Evolutionary conservation across 805 yeast genomes (phyloP), one percentile per base, ranked within the genome.

Genomic region (Cyberlindnera xylosilytica): DNA sequence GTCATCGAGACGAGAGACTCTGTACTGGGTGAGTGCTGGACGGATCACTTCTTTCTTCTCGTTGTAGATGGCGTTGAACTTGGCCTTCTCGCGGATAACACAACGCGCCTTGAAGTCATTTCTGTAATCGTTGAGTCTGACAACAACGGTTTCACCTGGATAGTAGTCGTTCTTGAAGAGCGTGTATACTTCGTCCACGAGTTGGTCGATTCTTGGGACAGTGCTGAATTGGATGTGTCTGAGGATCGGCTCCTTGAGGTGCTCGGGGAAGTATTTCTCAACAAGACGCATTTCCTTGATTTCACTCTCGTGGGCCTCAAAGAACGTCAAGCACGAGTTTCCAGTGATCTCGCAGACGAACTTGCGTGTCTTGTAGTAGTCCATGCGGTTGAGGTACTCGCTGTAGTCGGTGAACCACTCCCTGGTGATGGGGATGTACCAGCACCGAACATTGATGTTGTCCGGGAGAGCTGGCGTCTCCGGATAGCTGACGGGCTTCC

Each of bases 311-410:
- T 78, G 71, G 0, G 98, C 99, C 56, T 93, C 95, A 61, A 90
- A 90, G 61, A 77, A 93, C 1, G 97, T 87, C 44, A 91, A 72
- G 55, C 95, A 84, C 15, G 97, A 83, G 56, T 88, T 87, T 12
- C 99, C 99, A 1, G 97, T 87, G 37, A 91, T 84, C 64, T 93
- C 99, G 67, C 98, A 93, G 11, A 89, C 93, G 65, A 93, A 93
- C 61, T 87, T 86, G 52, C 79, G 80, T 38, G 76, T 72, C 46
- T 74, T 74, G 61, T 85, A 86, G 63, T 83, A 85, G 60, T 85
- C 88, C 70, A 85, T 65, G 42, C 91, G 66, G 18, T 65, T 65
- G 37, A 93, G 66, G 56, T 87, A 91, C 9, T 81, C 88, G 41
- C 83, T 87, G 61, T 93, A 91, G 6, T 70, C 69, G 12, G 68